Conservation (phyloP, 305 asterid species). For the Fraxinus sp. region DNA sequence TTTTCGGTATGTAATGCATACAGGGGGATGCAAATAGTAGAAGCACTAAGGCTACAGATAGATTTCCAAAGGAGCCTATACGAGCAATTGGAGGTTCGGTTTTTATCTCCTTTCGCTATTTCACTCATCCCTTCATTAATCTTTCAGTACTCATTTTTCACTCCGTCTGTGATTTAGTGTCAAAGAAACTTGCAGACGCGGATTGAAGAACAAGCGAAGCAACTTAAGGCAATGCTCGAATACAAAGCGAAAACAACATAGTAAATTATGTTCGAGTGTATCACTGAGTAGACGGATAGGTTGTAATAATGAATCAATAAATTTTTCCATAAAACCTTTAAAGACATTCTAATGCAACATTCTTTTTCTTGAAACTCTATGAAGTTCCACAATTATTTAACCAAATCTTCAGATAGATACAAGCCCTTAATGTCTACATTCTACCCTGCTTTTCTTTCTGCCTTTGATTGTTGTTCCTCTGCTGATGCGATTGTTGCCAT, state of each 20-base stretch:
- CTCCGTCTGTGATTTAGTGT: slow-evolving; percentile 22
- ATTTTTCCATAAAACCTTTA: not conserved
- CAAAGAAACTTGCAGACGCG: slow-evolving; percentile 40
- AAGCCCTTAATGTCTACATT: no score
- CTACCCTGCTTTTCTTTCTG: no score
- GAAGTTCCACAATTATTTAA: no score
- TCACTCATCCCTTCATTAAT: not conserved
- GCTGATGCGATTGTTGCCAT: not conserved
- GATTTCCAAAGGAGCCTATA: slow-evolving; percentile 35
- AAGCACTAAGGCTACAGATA: slow-evolving; percentile 39
- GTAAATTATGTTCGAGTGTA: not conserved
- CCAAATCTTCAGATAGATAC: no score
- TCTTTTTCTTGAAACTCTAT: no score
- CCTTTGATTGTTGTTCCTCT: not conserved
- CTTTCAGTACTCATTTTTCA: not conserved
- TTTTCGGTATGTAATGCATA: not conserved
- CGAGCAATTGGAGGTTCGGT: slow-evolving; percentile 44
- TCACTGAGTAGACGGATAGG: not conserved
- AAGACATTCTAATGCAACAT: not conserved
- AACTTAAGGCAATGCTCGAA: slow-evolving; percentile 37
- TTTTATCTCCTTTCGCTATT: not conserved
- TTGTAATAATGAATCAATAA: not conserved
- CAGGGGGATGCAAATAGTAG: slow-evolving; percentile 37
- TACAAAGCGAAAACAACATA: slow-evolving; percentile 25
- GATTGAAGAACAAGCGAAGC: slow-evolving; percentile 52